Evolutionary conservation across 176 grass and related monocot genomes (phyloP), one percentile per base, ranked within the genome.

Genomic region (Canna indica): DNA sequence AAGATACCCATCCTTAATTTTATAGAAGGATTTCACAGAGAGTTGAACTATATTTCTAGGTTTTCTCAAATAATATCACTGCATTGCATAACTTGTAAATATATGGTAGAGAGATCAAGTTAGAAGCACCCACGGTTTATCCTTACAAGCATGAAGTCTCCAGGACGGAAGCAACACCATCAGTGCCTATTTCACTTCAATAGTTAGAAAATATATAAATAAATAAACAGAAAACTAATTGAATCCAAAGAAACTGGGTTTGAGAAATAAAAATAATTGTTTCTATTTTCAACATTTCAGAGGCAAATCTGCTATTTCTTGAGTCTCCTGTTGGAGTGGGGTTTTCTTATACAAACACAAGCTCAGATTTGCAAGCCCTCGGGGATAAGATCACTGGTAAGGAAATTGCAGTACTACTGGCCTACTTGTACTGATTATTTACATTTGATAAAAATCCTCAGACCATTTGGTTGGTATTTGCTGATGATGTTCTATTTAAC

Each of bases 251-350:
- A 10, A 70, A 46, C 31, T 60, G 1, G 57, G 25, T 3, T 3
- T 60, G 20, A 3, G 18, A 2, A 38, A 0, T 66, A 25, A 38
- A 17, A 3, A 65, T 36, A 36, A 16, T 35, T n/a, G 41, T 62
- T 2, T 18, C 31, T 64, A 7, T n/a, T n/a, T n/a, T 24, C 78
- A 81, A 62, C 1, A 71, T 42, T 59, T 38, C 89, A 99, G 95
- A 94, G 82, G 95, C 95, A 36, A 99, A 99, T 69, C 68, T 99
- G n/a, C 75, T 99, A 44, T 99, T 99, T 79, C 38, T 99, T 1
- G 95, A 99, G 81, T 94, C 95, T 46, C 95, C 95, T 17, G 95
- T 99, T 76, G 95, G 95, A 59, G 95, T 99, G 16, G 95, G 95
- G 0, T 99, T 85, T 85, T 99, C 95, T 47, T 99, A 99, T 66